Evolutionary conservation across 1,284 basidiomycete genomes (phyloP).

Genomic region (Pisolithus thermaeus): DNA sequence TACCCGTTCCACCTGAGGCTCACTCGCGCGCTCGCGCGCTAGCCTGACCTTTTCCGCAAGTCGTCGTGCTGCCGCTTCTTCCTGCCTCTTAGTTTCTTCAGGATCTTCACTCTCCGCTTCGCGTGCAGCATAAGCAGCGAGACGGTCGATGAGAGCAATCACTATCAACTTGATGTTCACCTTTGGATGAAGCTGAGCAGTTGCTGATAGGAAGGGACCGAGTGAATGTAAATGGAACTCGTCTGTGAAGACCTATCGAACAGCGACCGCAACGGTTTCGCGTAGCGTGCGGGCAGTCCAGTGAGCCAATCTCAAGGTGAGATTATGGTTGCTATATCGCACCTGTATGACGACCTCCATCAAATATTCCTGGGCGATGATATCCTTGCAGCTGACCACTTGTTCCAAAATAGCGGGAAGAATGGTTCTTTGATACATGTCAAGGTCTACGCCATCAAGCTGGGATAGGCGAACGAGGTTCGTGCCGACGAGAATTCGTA

Average conservation of each 20-base stretch:
- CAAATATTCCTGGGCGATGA: constrained; percentile 94
- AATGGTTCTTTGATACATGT: constrained; percentile 80
- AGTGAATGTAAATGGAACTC: constrained; percentile 94
- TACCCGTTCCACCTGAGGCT: constrained; percentile 19
- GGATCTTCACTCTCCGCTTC: constrained; percentile 93
- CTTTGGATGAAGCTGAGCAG: constrained; percentile 89
- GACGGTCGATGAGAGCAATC: constrained; percentile 91
- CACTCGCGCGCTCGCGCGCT: constrained; percentile 51
- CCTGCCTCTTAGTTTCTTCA: constrained; percentile 84
- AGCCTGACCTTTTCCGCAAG: constrained; percentile 80
- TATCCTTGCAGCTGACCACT: constrained; percentile 94
- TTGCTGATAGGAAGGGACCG: constrained; percentile 88
- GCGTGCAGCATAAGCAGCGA: constrained; percentile 88
- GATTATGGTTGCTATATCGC: background rate
- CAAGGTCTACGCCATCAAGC: constrained; percentile 89
- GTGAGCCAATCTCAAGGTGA: no score
- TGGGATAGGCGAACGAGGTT: constrained; percentile 92
- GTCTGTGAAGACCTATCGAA: constrained; percentile 82
- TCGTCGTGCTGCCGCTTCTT: constrained; percentile 83
- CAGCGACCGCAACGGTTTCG: background rate
- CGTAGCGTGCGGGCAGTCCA: background rate
- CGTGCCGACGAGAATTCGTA: constrained; percentile 92
- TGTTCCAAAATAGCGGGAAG: constrained; percentile 90
- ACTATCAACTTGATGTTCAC: constrained; percentile 97
- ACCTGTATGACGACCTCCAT: constrained; percentile 99